Evolutionary conservation across 768 basidiomycete genomes (phyloP).

Genomic region (Strobilomyces confusus): DNA sequence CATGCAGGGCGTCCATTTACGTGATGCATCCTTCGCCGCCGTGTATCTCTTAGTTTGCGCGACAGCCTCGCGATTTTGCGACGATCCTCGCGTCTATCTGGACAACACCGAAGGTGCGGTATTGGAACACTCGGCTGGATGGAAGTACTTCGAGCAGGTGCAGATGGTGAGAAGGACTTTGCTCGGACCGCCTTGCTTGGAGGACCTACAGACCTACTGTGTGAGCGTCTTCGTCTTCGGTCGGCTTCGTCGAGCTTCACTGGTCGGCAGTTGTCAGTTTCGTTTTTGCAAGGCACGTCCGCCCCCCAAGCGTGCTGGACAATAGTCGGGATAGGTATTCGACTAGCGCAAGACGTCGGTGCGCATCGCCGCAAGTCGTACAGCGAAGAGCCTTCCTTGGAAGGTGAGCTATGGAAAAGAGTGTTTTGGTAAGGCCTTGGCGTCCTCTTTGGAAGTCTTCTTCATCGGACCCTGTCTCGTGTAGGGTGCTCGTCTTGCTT

Average conservation of each 20-base stretch:
- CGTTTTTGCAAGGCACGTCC: slow-evolving; percentile 54
- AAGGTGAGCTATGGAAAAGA: slow-evolving; percentile 61
- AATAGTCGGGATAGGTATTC: slow-evolving; percentile 56
- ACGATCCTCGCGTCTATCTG: slow-evolving; percentile 52
- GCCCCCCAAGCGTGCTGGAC: slow-evolving; percentile 68
- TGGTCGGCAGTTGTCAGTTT: slow-evolving; percentile 43
- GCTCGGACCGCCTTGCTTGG: slow-evolving; percentile 53
- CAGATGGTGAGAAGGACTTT: slow-evolving; percentile 56
- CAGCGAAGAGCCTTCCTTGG: slow-evolving; percentile 32
- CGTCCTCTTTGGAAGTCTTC: not conserved
- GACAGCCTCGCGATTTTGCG: slow-evolving; percentile 49
- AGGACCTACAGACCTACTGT: slow-evolving; percentile 68
- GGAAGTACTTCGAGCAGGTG: slow-evolving; percentile 48
- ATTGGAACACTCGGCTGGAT: slow-evolving; percentile 45
- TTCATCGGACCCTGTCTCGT: not conserved
- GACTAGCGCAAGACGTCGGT: slow-evolving; percentile 57
- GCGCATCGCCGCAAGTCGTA: slow-evolving; percentile 43
- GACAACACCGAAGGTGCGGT: slow-evolving; percentile 30
- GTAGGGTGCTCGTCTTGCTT: slow-evolving; percentile 28
- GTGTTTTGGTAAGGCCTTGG: slow-evolving; percentile 39
- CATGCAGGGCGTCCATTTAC: slow-evolving; percentile 44
- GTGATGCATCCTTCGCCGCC: slow-evolving; percentile 49
- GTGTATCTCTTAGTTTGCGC: slow-evolving; percentile 72
- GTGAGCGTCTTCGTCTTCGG: slow-evolving; percentile 33
- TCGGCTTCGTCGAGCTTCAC: slow-evolving; percentile 7